A percentile compares a stretch with the other conserved stretches of the same genome.
Evolutionary conservation across 2,329 filamentous ascomycete genomes (phyloP).

Genomic region (Penicillium glabrum): DNA sequence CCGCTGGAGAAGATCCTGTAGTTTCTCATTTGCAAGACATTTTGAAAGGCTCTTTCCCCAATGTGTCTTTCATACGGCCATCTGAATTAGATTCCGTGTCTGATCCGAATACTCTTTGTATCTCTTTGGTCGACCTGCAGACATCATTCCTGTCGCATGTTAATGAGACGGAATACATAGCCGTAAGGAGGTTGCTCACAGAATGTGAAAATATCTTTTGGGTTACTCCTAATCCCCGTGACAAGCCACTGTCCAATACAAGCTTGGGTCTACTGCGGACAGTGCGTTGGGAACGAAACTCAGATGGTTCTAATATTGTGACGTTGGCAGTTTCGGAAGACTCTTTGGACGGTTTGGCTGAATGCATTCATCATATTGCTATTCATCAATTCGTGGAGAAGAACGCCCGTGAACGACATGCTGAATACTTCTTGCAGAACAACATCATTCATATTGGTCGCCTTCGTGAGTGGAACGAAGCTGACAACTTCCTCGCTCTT

Average conservation of each 20-base stretch:
- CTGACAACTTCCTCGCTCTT: conserved; percentile 14
- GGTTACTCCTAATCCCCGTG: conserved; percentile 6
- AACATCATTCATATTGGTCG: conserved; percentile 15
- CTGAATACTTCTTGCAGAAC: conserved; percentile 16
- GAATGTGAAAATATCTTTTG: conserved; percentile 13
- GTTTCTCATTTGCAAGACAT: not conserved
- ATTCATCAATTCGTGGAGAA: conserved; percentile 13
- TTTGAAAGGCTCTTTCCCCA: not conserved
- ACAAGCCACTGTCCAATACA: conserved; percentile 9
- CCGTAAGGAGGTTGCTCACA: conserved; percentile 7
- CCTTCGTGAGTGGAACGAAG: conserved; percentile 9
- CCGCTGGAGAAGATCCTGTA: not conserved
- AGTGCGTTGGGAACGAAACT: conserved; percentile 19
- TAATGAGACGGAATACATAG: not conserved
- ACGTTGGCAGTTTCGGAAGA: conserved; percentile 6
- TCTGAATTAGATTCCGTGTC: not conserved
- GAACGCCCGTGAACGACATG: conserved; percentile 10
- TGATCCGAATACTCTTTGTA: conserved; percentile 2
- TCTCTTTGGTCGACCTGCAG: conserved; percentile 18
- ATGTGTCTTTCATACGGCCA: not conserved
- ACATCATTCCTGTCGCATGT: conserved; percentile 1
- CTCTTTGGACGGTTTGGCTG: not conserved
- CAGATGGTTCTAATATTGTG: conserved; percentile 19
- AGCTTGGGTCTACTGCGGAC: conserved; percentile 20
- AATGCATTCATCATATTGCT: conserved; percentile 3